Evolutionary conservation across 305 asterid species (phyloP), one percentile per base, ranked within the genome.

Genomic region (Fraxinus albicans): DNA sequence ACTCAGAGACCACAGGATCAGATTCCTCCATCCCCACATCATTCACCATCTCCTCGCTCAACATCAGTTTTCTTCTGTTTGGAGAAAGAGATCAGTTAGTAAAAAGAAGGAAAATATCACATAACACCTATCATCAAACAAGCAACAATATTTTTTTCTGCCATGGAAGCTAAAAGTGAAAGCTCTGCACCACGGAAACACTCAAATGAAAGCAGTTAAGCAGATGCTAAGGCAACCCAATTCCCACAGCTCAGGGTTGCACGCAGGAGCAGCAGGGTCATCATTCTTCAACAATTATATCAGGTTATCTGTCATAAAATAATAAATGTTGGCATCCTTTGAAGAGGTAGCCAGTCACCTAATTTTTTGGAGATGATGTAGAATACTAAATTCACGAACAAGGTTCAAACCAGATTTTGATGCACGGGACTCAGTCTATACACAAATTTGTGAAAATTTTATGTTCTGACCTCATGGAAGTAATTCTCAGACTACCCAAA

Each of bases 1-100:
- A 86, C 47, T 86, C 96, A 0, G 91, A 89, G 79, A 89, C 90
- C 83, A 88, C 85, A 8, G 91, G 93, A 73, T 90, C 92, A 1
- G 79, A 84, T 35, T 91, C 92, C 79, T 88, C 50, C 50, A 42
- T 79, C 38, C 69, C 89, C 0, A 6, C 8, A 13, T 50, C 27
- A 23, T 84, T 83, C n/a, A 21, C 31, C 13, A 79, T 34, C 29
- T 23, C 58, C 23, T 77, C 81, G 0, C 77, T 84, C 40, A 73
- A 82, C 89, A 82, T 85, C 63, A 53, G 8, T 15, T 53, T 53
- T 53, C 63, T 60, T 60, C 70, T 60, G 29, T 60, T n/a, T 60
- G 70, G 29, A 6, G 70, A 2, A 60, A 60, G 21, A 40, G 13
- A 34, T 1, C 63, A 31, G 34, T 31, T 31, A 31, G 34, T 31